Conservation (phyloP, 225 moss, liverwort and hornwort species). For the Sphagnum tenellum region DNA sequence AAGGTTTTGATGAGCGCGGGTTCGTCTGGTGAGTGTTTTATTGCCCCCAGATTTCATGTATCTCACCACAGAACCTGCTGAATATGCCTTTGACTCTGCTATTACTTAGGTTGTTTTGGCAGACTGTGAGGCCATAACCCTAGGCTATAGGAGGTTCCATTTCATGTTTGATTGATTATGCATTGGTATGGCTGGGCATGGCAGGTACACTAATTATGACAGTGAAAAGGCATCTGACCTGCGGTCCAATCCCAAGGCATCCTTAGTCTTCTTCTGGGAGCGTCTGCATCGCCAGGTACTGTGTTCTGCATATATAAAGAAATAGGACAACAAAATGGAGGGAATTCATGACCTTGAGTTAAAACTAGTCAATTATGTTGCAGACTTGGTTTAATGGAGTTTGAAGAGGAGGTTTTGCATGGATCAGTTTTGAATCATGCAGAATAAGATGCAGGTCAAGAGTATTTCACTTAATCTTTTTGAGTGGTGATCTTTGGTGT, state of each 20-base stretch:
- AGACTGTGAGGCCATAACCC: too few relatives aligned
- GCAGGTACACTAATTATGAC: conserved; percentile 84
- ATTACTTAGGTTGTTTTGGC: neutral
- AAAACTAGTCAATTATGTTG: too few relatives aligned
- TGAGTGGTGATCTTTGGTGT: too few relatives aligned
- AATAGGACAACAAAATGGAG: too few relatives aligned
- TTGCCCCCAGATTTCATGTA: too few relatives aligned
- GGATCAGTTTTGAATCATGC: too few relatives aligned
- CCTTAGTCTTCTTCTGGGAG: conserved; percentile 91
- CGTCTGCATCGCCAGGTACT: conserved; percentile 74
- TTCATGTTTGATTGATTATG: neutral
- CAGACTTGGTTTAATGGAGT: too few relatives aligned
- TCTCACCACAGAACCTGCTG: neutral
- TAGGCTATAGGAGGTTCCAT: neutral
- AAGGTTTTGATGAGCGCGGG: conserved; percentile 74
- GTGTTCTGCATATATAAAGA: too few relatives aligned
- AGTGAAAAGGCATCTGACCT: conserved; percentile 82
- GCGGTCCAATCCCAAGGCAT: conserved; percentile 64
- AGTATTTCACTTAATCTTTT: too few relatives aligned
- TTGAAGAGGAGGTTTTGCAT: too few relatives aligned
- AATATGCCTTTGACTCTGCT: neutral
- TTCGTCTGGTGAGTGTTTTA: conserved; percentile 62
- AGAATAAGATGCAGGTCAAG: too few relatives aligned
- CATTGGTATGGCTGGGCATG: neutral
- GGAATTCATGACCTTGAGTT: too few relatives aligned